phyloP scores from a whole-genome alignment of 768 basidiomycete genomes.

The Mycena haematopus region DNA sequence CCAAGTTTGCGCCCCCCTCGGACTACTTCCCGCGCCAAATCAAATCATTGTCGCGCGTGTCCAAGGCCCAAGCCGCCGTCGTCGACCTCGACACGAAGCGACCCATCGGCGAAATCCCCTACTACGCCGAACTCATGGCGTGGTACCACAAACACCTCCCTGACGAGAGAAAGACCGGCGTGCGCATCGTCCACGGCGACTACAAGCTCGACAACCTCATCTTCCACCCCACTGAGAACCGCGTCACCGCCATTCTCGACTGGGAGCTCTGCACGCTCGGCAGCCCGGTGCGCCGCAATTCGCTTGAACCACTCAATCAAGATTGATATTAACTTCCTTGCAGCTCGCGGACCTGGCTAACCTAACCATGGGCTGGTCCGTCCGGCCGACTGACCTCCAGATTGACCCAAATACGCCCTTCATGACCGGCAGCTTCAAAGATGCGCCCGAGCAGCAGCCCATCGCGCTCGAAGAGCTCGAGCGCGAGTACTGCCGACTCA shows the following conservation, averaged over 20 bases:
- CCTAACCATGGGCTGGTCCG: conserved; percentile 83
- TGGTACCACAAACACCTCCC: conserved; percentile 84
- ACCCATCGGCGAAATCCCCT: conserved; percentile 74
- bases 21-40: conserved; percentile 95
- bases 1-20: conserved; percentile 71
- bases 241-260: conserved; percentile 93
- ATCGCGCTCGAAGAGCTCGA: conserved; percentile 77
- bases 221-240: conserved; percentile 91
- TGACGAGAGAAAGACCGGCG: conserved; percentile 74
- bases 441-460: conserved; percentile 59
- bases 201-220: conserved; percentile 98
- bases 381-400: conserved; percentile 52
- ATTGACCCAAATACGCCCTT: conserved; percentile 32
- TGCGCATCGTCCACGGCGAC: conserved; percentile 95
- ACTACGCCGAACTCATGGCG: conserved; percentile 68
- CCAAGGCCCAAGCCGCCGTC: conserved; percentile 74
- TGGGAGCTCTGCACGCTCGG: conserved; percentile 98
- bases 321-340: conserved; percentile 9
- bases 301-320: neutral
- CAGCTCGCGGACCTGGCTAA: conserved; percentile 91
- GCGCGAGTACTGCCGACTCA: conserved; percentile 77
- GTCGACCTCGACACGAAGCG: conserved; percentile 68
- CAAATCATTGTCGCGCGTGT: conserved; percentile 84
- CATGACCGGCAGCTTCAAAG: conserved; percentile 67
- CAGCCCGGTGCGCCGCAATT: conserved; percentile 70